Conservation (phyloP, 1,284 basidiomycete species). For the Waitea zeae region DNA sequence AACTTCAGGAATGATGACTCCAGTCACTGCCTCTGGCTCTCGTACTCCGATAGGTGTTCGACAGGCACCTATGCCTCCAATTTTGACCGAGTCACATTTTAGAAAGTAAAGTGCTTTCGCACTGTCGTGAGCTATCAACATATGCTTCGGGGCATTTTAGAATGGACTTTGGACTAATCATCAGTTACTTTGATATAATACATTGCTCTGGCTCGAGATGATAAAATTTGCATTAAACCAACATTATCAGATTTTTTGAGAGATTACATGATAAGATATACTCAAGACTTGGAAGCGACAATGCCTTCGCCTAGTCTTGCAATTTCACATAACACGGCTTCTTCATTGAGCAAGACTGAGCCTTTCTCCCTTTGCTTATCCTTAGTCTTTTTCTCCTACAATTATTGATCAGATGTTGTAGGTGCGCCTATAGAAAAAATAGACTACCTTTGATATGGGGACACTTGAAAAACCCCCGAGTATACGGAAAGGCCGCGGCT, state of each 20-base stretch:
- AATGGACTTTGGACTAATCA: no score
- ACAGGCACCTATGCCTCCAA: no score
- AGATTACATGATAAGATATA: no score
- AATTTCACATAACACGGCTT: conserved; percentile 61
- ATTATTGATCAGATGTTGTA: conserved; percentile 1
- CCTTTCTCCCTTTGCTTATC: conserved; percentile 36
- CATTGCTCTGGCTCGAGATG: no score
- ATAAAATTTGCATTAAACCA: no score
- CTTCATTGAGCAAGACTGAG: conserved; percentile 57
- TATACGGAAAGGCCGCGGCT: conserved; percentile 58
- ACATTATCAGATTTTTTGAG: no score
- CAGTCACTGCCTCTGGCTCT: conserved; percentile 25
- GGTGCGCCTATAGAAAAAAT: conserved; percentile 9
- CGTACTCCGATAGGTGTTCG: conserved; percentile 15
- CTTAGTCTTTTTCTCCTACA: conserved; percentile 10
- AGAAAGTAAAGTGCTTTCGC: no score
- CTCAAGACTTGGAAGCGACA: no score
- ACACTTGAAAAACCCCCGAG: conserved; percentile 63
- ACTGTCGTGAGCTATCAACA: no score
- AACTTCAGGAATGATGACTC: conserved; percentile 45
- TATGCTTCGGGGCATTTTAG: no score
- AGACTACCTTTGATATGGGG: conserved; percentile 23
- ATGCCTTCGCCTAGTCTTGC: conserved; percentile 63
- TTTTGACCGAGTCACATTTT: no score
- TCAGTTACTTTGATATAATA: no score